phyloP scores from a whole-genome alignment of 176 grass and related monocot genomes.

The Oryza coarctata region DNA sequence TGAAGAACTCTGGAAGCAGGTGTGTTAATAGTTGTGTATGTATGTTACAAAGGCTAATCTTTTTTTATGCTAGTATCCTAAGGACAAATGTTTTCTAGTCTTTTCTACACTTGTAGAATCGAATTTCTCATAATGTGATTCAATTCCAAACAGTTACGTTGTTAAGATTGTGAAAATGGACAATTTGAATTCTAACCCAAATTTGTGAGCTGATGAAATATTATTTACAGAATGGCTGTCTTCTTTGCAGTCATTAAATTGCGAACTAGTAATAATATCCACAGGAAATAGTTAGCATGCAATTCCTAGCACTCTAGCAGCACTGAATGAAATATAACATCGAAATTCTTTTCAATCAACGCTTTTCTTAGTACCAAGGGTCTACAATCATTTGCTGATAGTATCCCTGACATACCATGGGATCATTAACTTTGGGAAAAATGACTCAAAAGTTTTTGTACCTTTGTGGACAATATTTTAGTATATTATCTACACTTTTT shows the following conservation, averaged over 20 bases:
- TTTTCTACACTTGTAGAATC: neutral
- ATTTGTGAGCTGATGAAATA: neutral
- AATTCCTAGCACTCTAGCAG: neutral
- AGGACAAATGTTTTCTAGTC: neutral
- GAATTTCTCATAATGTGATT: neutral
- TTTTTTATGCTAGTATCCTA: conserved; percentile 2
- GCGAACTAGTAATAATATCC: neutral
- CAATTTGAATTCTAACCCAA: neutral
- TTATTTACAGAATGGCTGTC: neutral
- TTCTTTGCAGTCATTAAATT: neutral
- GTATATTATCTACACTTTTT: neutral
- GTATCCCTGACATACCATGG: neutral
- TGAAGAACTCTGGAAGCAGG: conserved; percentile 91
- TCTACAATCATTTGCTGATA: neutral
- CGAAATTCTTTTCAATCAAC: neutral
- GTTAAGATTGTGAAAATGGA: neutral
- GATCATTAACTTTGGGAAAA: neutral
- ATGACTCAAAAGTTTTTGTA: neutral
- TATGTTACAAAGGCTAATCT: neutral
- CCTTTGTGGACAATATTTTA: neutral
- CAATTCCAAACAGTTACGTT: neutral
- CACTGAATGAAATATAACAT: neutral
- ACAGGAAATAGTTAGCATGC: neutral
- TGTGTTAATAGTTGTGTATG: conserved; percentile 10
- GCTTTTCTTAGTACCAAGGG: neutral